A percentile compares a stretch with the other conserved stretches of the same genome.
Evolutionary conservation across 2,329 filamentous ascomycete species (phyloP).

Genomic region (Fusarium citri): DNA sequence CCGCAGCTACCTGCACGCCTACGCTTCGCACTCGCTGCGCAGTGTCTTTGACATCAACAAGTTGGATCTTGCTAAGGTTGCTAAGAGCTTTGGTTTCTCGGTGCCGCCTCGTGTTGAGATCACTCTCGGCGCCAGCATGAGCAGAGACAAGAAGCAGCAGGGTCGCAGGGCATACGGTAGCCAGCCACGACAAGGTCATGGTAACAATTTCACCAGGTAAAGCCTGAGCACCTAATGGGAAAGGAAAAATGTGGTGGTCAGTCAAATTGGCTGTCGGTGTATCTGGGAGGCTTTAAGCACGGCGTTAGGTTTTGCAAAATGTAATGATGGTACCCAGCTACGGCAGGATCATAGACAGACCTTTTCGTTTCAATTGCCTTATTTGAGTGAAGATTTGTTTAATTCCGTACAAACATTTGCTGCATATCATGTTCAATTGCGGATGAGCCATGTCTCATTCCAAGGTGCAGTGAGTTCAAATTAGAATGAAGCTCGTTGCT

Average conservation of each 20-base stretch:
- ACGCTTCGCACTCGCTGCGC: constrained; percentile 76
- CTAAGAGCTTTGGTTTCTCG: constrained; percentile 84
- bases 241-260: constrained; percentile 16
- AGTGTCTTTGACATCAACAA: constrained; percentile 82
- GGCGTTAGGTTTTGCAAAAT: constrained; percentile 49
- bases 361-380: constrained; percentile 20
- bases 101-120: constrained; percentile 87
- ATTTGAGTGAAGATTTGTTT: constrained; percentile 5
- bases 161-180: constrained; percentile 79
- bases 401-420: not conserved
- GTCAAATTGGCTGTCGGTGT: constrained; percentile 34
- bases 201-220: constrained; percentile 43
- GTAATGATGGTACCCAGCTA: constrained; percentile 42
- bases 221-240: constrained; percentile 6
- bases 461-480: not conserved
- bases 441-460: not conserved
- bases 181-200: constrained; percentile 72
- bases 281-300: constrained; percentile 45
- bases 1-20: constrained; percentile 92
- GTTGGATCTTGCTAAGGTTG: constrained; percentile 84
- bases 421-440: not conserved
- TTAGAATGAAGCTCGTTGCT: not conserved
- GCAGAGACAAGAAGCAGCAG: constrained; percentile 72
- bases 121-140: constrained; percentile 82
- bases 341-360: constrained; percentile 30